Evolutionary conservation across 2,329 filamentous ascomycete genomes (phyloP).

Genomic region (Cytospora mali): DNA sequence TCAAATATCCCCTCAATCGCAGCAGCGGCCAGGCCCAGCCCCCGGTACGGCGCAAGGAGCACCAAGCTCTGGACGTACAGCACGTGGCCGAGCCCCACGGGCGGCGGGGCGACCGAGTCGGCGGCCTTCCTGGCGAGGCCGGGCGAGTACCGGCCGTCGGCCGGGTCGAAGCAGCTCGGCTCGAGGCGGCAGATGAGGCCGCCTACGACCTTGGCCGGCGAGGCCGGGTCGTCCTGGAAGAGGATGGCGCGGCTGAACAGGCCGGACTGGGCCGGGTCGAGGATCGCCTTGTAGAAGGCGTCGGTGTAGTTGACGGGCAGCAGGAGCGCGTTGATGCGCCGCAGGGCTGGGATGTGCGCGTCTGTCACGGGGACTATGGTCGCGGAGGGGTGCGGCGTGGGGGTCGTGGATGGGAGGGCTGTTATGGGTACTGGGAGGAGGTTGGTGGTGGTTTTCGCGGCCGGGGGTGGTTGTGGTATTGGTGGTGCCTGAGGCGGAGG

Average conservation of each 20-base stretch:
- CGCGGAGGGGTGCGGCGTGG: slow-evolving; percentile 50
- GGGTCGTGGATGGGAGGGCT: slow-evolving; percentile 37
- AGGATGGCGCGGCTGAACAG: slow-evolving; percentile 64
- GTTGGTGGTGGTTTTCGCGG: slow-evolving; percentile 24
- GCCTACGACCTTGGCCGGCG: slow-evolving; percentile 57
- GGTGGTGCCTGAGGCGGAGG: slow-evolving; percentile 29
- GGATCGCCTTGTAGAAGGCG: slow-evolving; percentile 61
- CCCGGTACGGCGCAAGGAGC: slow-evolving; percentile 64
- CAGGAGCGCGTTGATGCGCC: slow-evolving; percentile 66
- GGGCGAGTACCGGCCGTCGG: slow-evolving; percentile 28
- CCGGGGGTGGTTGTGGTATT: slow-evolving; percentile 22
- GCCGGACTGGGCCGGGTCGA: slow-evolving; percentile 51
- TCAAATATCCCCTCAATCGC: slow-evolving; percentile 56
- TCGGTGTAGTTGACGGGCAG: slow-evolving; percentile 67
- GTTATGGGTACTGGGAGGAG: slow-evolving; percentile 32
- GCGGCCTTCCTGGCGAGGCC: slow-evolving; percentile 18
- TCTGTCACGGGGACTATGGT: slow-evolving; percentile 54
- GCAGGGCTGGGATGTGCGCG: slow-evolving; percentile 59
- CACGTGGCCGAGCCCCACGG: slow-evolving; percentile 40
- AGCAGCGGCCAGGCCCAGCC: slow-evolving; percentile 60
- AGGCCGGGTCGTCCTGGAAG: slow-evolving; percentile 49
- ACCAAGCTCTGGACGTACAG: slow-evolving; percentile 68
- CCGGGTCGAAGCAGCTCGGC: slow-evolving; percentile 42
- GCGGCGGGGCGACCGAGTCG: slow-evolving; percentile 15
- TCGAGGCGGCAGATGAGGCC: slow-evolving; percentile 66